Base-by-base conservation (phyloP, 495 filamentous ascomycete genomes). In the Neurospora africana region DNA sequence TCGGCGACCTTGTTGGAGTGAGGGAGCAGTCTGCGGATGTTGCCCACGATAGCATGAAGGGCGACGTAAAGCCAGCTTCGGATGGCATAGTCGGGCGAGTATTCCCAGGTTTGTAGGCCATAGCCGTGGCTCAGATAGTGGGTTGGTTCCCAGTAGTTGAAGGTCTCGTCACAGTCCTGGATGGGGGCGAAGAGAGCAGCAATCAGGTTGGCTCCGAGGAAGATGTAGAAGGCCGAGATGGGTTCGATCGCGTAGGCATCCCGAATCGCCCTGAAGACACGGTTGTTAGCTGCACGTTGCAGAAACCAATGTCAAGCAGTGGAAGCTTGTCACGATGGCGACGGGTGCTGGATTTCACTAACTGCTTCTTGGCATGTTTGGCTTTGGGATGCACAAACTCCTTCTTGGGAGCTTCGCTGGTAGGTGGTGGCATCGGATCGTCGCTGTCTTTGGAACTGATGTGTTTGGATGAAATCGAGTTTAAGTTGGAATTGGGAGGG, bases 121-220 rank as follows among this genome's bases (percentile, higher is more conserved):
- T 95, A 94, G 77, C 93, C 92, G 84, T 97, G 93, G 72, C 88
- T 89, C 37, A 99, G 87, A 79, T 98, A 99, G 81, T 99, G 96
- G 0, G 93, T 89, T 2, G 96, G 95, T 77, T 99, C 96, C 96
- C 96, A 99, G 83, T 96, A 99, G 77, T 99, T 99, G 86, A 97
- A 99, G 5, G 95, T 93, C 83, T 99, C 96, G 78, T 99, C 96
- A 78, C 96, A 99, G 81, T 99, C 96, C 77, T 97, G 95, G 76
- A 99, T 98, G 0, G 96, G 97, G 0, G 93, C 88, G 76, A 89
- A 94, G 23, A 90, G 76, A n/a, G 95, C 95, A 30, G 95, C 91
- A 37, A 95, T 75, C 27, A 89, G 70, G 77, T 95, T 93, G 69
- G 90, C 88, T 61, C 83, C 80, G 40, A 96, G 83, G 73, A 94